Conservation (phyloP, 352 stramenopile species). For the Phytophthora cactorum region DNA sequence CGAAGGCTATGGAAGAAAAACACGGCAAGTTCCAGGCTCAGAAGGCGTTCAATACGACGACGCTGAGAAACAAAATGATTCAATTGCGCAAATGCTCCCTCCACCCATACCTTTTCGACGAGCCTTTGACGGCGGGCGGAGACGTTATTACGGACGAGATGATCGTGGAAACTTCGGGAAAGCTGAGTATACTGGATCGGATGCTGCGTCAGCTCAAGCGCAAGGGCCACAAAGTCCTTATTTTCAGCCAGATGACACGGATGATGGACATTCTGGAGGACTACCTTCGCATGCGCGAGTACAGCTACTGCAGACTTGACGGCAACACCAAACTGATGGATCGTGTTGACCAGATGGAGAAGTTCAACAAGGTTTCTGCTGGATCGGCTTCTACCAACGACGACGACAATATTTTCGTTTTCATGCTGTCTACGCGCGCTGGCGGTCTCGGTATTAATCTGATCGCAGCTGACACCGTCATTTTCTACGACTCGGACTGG, state of each 20-base stretch:
- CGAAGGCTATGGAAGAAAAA: conserved; percentile 85
- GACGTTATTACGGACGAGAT: conserved; percentile 80
- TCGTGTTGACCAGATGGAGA: conserved; percentile 96
- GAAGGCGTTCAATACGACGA: conserved; percentile 56
- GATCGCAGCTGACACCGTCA: conserved; percentile 96
- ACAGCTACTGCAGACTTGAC: conserved; percentile 97
- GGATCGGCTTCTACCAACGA: conserved; percentile 27
- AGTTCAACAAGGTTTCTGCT: conserved; percentile 91
- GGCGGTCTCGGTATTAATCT: conserved; percentile 98
- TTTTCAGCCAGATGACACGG: conserved; percentile 99
- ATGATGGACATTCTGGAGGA: conserved; percentile 99
- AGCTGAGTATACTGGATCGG: conserved; percentile 98
- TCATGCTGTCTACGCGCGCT: conserved; percentile 89
- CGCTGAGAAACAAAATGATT: conserved; percentile 78
- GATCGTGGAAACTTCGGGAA: conserved; percentile 95
- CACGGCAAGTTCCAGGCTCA: conserved; percentile 67
- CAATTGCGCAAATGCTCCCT: conserved; percentile 90
- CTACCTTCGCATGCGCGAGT: conserved; percentile 87
- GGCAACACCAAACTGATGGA: conserved; percentile 93
- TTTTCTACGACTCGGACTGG: conserved; percentile 99
- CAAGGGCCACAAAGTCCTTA: conserved; percentile 97
- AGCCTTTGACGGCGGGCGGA: conserved; percentile 62
- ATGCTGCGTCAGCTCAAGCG: conserved; percentile 95
- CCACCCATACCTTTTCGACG: conserved; percentile 91
- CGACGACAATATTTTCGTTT: conserved; percentile 77